phyloP scores from a whole-genome alignment of 1,284 basidiomycete genomes.

The Volvariella surrecta region DNA sequence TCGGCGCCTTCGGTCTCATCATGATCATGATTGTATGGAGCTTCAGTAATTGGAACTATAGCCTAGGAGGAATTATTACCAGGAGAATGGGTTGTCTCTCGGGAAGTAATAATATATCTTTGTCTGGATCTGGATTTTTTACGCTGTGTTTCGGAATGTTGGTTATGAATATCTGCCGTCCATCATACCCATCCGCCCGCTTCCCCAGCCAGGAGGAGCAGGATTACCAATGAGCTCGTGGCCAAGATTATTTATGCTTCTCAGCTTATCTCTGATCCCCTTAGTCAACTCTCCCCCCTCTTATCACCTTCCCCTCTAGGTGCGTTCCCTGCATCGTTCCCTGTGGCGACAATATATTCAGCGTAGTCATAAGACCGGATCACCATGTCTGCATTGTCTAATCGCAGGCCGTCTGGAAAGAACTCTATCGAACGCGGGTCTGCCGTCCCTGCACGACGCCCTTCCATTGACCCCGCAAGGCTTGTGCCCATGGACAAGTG shows the following conservation, averaged over 20 bases:
- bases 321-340: not conserved
- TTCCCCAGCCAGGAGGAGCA: no score
- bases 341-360: not conserved
- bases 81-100: no score
- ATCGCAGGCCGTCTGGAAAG: not conserved
- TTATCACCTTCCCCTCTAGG: conserved; percentile 2
- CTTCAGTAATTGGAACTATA: no score
- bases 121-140: not conserved
- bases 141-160: conserved; percentile 4
- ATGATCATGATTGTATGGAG: no score
- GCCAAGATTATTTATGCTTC: conserved; percentile 2
- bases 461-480: conserved; percentile 67
- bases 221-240: no score
- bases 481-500: conserved; percentile 76
- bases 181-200: no score
- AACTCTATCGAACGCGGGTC: conserved; percentile 13
- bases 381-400: no score
- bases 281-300: conserved; percentile 3
- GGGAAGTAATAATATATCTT: no score
- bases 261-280: conserved; percentile 5
- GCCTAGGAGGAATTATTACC: no score
- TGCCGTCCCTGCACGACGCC: conserved; percentile 45
- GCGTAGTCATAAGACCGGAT: no score
- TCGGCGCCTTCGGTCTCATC: conserved; percentile 9
- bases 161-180: no score